Base-by-base conservation (phyloP, 805 yeast genomes). In the Saccharomycodes ludwigii region DNA sequence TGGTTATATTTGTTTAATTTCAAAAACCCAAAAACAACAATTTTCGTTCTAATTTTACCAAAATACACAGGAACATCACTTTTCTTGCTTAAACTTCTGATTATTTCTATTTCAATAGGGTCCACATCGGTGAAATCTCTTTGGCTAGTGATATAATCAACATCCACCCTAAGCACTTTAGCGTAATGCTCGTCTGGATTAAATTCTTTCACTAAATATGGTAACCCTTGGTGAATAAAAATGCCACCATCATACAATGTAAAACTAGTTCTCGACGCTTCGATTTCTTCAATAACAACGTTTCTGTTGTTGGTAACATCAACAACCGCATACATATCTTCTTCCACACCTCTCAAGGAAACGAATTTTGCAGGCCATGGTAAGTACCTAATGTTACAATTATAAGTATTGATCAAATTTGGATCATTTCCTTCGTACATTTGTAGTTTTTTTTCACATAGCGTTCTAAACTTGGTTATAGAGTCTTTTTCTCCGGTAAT, bases 61-160 rank as follows among this genome's bases (percentile, higher is more conserved):
- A 66, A 82, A 42, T 74, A 81, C 0, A 76, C 71, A 0, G 88
- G 88, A 1, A 73, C 57, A 27, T 59, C 62, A 26, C 72, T 63
- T 0, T 54, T 54, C 13, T 52, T 54, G 11, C 28, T 24, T 13
- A 78, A 50, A 4, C 79, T 69, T 34, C 81, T 60, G 3, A 79
- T 68, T 34, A 61, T 54, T 42, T 79, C 85, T 31, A 78, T 75
- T 43, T 75, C 76, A 15, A 66, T 52, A 0, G 98, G 96, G 50
- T 91, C 97, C 6, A 91, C 80, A 53, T 91, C 94, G 0, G 95
- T 83, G 44, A 68, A 91, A 52, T 91, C 98, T 34, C 99, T 61
- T 49, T 88, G 97, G 29, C 68, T 66, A 0, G 99, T 91, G 1
- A 73, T 67, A 97, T 97, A 91, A 40, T 88, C 95, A 11, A 91